Conservation (phyloP, 768 basidiomycete genomes). For the Boletus fagicola region DNA sequence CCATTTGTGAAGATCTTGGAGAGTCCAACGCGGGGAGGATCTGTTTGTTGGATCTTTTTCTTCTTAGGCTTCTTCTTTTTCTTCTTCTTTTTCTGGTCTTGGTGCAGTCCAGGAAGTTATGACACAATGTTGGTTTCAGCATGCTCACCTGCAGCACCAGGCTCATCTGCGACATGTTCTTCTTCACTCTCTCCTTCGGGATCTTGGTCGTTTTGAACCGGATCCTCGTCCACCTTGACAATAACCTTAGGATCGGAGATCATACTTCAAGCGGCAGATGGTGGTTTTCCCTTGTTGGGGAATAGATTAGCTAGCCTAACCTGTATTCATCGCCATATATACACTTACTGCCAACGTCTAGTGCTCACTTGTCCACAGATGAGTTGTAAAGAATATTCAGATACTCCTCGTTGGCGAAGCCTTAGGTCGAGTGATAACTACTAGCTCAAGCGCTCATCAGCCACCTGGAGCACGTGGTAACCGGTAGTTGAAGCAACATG, state of each 20-base stretch:
- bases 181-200: constrained; percentile 34
- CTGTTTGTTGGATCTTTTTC: constrained; percentile 79
- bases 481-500: background rate
- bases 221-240: constrained; percentile 14
- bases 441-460: background rate
- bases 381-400: background rate
- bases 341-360: background rate
- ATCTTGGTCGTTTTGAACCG: constrained; percentile 19
- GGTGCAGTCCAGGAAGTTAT: background rate
- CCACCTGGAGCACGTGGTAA: background rate
- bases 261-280: constrained; percentile 12
- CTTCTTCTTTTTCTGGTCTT: constrained; percentile 81
- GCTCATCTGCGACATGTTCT: constrained; percentile 29
- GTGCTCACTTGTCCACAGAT: background rate
- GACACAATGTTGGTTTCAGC: background rate
- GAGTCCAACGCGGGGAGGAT: constrained; percentile 87
- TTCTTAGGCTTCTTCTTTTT: constrained; percentile 93
- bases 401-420: background rate
- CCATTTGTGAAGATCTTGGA: constrained; percentile 86
- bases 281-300: background rate
- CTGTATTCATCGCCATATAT: background rate
- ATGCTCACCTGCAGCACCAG: constrained; percentile 29
- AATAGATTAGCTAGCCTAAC: background rate
- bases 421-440: too few species aligned
- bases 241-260: constrained; percentile 18